Percentiles rank a stretch among this genome's conserved stretches.
Conservation (phyloP, 176 grass and related monocot species). For the Oryza nivara region DNA sequence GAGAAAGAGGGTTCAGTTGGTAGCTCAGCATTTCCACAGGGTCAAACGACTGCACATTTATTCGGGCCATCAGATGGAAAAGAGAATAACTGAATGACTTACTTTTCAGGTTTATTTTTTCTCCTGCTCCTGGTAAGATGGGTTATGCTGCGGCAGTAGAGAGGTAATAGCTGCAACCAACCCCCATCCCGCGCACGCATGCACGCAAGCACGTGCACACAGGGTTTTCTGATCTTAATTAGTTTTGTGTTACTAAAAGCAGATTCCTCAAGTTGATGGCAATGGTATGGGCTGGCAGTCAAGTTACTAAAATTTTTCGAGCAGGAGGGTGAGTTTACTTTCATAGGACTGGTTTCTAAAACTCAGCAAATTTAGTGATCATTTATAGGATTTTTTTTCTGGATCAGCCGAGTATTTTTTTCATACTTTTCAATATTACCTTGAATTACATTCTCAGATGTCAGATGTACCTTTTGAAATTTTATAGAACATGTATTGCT, state of each 20-base stretch:
- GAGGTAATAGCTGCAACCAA: slow-evolving; percentile 54
- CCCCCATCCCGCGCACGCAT: not conserved
- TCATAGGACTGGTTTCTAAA: not conserved
- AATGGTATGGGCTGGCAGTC: slow-evolving; percentile 97
- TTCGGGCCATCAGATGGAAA: not conserved
- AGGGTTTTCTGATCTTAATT: not conserved
- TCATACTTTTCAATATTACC: not conserved
- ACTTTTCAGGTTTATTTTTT: slow-evolving; percentile 85
- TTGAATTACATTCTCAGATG: slow-evolving; percentile 12
- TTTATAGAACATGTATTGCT: not conserved
- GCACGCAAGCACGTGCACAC: not conserved
- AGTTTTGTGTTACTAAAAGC: slow-evolving; percentile 26
- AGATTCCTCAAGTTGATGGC: slow-evolving; percentile 95
- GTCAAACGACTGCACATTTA: not conserved
- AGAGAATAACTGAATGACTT: slow-evolving; percentile 10
- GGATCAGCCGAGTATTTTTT: not conserved
- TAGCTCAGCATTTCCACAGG: not conserved
- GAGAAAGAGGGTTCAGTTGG: slow-evolving; percentile 4
- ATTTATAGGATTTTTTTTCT: not conserved
- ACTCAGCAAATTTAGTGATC: slow-evolving; percentile 15
- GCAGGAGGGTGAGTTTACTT: slow-evolving; percentile 72
- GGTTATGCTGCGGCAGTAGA: slow-evolving; percentile 81
- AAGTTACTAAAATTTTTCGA: slow-evolving; percentile 90
- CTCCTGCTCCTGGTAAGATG: slow-evolving; percentile 83
- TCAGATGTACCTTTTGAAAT: not conserved